Evolutionary conservation across 495 filamentous ascomycete species (phyloP), one percentile per base, ranked within the genome.

Genomic region (Friedmanniomyces endolithicus): DNA sequence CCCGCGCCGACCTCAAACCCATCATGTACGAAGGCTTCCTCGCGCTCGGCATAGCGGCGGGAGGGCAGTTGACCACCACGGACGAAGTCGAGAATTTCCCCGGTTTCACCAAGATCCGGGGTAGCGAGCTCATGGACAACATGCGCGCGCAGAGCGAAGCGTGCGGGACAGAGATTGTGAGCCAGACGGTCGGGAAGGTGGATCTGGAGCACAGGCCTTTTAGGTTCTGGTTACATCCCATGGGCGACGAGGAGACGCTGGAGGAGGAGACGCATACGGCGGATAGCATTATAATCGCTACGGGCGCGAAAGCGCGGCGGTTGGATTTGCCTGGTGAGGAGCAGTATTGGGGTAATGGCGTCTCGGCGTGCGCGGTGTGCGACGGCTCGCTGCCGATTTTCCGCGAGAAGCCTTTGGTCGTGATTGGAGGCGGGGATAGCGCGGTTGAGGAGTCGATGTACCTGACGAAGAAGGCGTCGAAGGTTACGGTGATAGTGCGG

Each of bases 41-140:
- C 56, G 92, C 92, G 60, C 94, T 95, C 64, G 92, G 92, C 63
- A 92, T 94, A 68, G 92, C 92, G 6, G 85, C 92, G 47, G 92
- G 92, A 63, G 92, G 92, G 31, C 92, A 98, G 75, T 74, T 98
- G 53, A 98, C 92, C 23, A 98, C 92, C 35, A 98, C 92, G 54
- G 96, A 94, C 64, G 92, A 98, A 57, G 82, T 98, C 52, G 92
- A 98, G 76, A 98, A 98, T 74, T 98, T 82, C 72, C 92, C 92
- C 49, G 92, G 92, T 34, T 98, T 95, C 74, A 86, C 85, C 55
- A 77, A 84, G 48, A 87, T 97, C 64, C 84, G 86, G 67, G 92
- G 92, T 37, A 63, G 75, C 46, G 81, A 86, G 66, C 73, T 98
- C 55, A 98, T 98, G 92, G 92, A 95, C 56, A 77, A 81, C 59